Base-by-base conservation (phyloP, 2,329 filamentous ascomycete species). In the Botrytis porri region DNA sequence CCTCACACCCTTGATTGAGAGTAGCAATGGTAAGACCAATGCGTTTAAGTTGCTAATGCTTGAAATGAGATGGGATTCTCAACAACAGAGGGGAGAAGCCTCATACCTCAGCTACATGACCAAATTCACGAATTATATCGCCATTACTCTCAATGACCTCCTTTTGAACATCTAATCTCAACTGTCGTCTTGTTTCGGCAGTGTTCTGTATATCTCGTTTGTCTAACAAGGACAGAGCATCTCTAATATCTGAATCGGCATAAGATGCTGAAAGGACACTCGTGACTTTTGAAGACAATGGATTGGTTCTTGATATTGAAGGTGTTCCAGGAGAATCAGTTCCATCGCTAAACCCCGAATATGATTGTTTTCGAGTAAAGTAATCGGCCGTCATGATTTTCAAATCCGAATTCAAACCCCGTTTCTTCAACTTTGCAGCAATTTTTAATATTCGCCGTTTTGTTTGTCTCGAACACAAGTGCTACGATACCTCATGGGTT, bases 111-210 rank as follows among this genome's bases (percentile, higher is more conserved):
- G 95, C 93, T 76, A 99, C 94, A 72, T 90, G 88, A 51, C 94
- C 93, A 83, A 98, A 98, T 80, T 97, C 94, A 71, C 89, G 86
- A 73, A 98, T 89, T 75, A 98, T 93, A 76, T 93, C 89, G 67
- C 93, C 94, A 88, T 98, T 98, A 83, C 92, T 94, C 76, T 95
- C 89, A 73, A 98, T 95, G 54, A 98, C 93, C 80, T 98, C 95
- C 81, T 92, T 95, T 81, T 98, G 94, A 1, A 97, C 86, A 80
- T 97, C 90, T 1, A 97, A 83, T 25, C 95, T 90, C 25, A 98
- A 83, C 73, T 93, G 91, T 9, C 95, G 89, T 69, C 96, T 88
- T 4, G 90, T 92, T 76, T 95, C 92, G 16, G 93, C 87, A 20
- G 89, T 93, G 80, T 97, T 98, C 72, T 87, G 84, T 22, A 94